Conservation (phyloP, 352 stramenopile genomes). For the Phytophthora meadii region DNA sequence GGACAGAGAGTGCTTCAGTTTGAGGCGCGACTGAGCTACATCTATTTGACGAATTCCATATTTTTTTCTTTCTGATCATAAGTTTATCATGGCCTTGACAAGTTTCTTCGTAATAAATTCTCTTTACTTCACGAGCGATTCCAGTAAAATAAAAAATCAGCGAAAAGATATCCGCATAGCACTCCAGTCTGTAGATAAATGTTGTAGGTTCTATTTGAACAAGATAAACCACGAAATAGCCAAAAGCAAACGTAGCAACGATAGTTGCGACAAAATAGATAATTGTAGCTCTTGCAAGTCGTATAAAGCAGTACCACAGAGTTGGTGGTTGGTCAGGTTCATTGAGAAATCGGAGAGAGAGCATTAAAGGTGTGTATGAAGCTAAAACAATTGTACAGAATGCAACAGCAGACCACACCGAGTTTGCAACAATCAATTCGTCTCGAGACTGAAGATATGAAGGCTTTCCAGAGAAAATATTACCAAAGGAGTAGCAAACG, state of each 20-base stretch:
- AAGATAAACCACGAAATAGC: constrained; percentile 8
- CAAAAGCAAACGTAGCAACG: constrained; percentile 1
- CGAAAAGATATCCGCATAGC: constrained; percentile 26
- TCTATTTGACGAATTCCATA: not conserved
- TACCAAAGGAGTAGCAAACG: constrained; percentile 12
- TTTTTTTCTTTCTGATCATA: not conserved
- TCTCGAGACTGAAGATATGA: constrained; percentile 5
- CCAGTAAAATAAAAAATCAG: constrained; percentile 22
- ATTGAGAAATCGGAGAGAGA: constrained; percentile 15
- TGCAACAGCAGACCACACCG: constrained; percentile 11
- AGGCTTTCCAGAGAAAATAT: constrained; percentile 23
- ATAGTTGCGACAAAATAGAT: constrained; percentile 8
- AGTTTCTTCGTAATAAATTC: constrained; percentile 33
- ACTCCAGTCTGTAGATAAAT: constrained; percentile 26
- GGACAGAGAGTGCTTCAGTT: too few species aligned
- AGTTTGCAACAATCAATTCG: constrained; percentile 24
- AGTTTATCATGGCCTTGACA: constrained; percentile 13
- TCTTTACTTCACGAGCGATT: constrained; percentile 5
- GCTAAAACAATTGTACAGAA: constrained; percentile 14
- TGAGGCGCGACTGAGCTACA: too few species aligned
- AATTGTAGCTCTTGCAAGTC: constrained; percentile 10
- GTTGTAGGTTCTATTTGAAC: not conserved
- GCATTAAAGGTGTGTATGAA: constrained; percentile 5
- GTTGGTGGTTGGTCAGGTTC: not conserved
- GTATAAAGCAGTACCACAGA: constrained; percentile 6